Conservation (phyloP, 2,329 filamentous ascomycete species). For the Chaetomiaceae sp. region DNA sequence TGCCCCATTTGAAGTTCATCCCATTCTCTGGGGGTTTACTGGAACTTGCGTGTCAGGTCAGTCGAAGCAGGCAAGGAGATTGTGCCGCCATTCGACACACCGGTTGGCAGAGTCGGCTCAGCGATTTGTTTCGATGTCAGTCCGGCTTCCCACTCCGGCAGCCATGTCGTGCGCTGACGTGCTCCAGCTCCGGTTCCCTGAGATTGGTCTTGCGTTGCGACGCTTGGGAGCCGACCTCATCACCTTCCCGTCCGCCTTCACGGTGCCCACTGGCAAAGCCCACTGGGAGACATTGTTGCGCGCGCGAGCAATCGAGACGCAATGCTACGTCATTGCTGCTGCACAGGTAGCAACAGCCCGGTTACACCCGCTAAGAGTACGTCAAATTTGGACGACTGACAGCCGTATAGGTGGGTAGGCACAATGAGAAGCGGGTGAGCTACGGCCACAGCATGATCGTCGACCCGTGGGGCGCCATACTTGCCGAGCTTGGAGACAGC, state of each 20-base stretch:
- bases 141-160: slow-evolving; percentile 38
- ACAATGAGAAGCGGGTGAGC: slow-evolving; percentile 68
- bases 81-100: slow-evolving; percentile 63
- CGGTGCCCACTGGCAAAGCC: slow-evolving; percentile 72
- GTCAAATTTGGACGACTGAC: background rate
- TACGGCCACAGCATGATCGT: slow-evolving; percentile 84
- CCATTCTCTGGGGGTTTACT: no score
- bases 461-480: slow-evolving; percentile 76
- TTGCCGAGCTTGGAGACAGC: slow-evolving; percentile 51
- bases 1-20: no score
- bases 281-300: slow-evolving; percentile 81
- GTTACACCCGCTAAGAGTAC: background rate
- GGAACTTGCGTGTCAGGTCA: slow-evolving; percentile 30
- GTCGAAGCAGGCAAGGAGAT: slow-evolving; percentile 64
- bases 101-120: slow-evolving; percentile 68
- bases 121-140: slow-evolving; percentile 89
- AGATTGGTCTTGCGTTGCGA: slow-evolving; percentile 28
- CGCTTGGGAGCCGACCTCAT: slow-evolving; percentile 60
- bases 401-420: slow-evolving; percentile 11
- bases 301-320: slow-evolving; percentile 79
- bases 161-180: background rate
- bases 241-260: slow-evolving; percentile 87
- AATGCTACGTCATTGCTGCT: slow-evolving; percentile 80
- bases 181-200: slow-evolving; percentile 22
- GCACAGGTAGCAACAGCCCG: slow-evolving; percentile 49